These are phyloP conservation scores for Lactifluus rugatus DNA, from an alignment of 768 basidiomycete genomes.

Conservation along the genomic window DNA sequence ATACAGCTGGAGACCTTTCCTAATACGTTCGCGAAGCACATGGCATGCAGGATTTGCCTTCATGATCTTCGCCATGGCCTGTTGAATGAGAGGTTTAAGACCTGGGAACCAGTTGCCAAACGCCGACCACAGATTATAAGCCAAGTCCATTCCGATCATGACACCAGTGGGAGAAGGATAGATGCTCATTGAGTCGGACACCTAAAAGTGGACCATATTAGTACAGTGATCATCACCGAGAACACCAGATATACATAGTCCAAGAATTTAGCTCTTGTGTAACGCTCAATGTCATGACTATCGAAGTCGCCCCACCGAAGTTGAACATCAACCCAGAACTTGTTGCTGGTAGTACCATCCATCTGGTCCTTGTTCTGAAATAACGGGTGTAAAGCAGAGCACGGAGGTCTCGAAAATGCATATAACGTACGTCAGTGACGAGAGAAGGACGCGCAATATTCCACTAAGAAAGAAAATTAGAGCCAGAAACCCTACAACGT, in stretches of 20 bases:
- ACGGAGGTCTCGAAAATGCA: background rate
- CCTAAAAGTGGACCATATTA: conserved; percentile 31
- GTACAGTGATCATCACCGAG: background rate
- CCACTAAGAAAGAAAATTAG: conserved; percentile 49
- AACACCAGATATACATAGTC: conserved; percentile 64
- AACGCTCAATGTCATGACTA: conserved; percentile 97
- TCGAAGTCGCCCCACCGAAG: conserved; percentile 98
- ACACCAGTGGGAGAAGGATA: conserved; percentile 99
- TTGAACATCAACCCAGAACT: conserved; percentile 97
- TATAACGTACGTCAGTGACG: conserved; percentile 69
- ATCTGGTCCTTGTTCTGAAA: conserved; percentile 81
- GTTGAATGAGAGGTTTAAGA: conserved; percentile 94
- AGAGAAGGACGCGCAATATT: conserved; percentile 95
- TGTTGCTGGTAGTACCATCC: conserved; percentile 97
- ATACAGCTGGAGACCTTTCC: conserved; percentile 96
- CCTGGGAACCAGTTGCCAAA: conserved; percentile 99
- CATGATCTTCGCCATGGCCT: conserved; percentile 99
- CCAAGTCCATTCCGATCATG: conserved; percentile 97
- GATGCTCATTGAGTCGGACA: conserved; percentile 96
- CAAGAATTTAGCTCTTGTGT: conserved; percentile 97
- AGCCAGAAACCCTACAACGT: background rate
- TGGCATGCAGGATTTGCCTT: conserved; percentile 98
- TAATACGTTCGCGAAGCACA: conserved; percentile 95
- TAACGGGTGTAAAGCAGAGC: conserved; percentile 13
- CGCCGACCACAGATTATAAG: conserved; percentile 97